phyloP scores from a whole-genome alignment of 768 basidiomycete species.

The Pleurotus platypus region DNA sequence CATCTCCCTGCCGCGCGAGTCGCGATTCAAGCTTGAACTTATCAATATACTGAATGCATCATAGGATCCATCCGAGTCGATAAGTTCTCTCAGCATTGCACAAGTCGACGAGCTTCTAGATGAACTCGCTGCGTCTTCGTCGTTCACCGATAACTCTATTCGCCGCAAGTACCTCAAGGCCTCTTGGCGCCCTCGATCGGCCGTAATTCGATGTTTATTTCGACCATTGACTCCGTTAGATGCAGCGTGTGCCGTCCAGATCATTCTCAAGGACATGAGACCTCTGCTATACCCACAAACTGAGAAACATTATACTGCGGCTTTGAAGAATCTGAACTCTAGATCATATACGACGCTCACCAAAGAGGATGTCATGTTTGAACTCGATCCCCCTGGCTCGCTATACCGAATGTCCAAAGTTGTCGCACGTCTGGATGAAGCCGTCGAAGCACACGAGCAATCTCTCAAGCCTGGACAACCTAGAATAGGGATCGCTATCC shows the following conservation, averaged over 20 bases:
- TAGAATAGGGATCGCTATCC: slow-evolving; percentile 56
- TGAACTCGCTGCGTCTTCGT: slow-evolving; percentile 67
- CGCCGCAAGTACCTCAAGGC: slow-evolving; percentile 24
- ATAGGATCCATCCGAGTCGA: slow-evolving; percentile 26
- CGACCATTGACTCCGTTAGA: slow-evolving; percentile 57
- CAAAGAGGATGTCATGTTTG: slow-evolving; percentile 61
- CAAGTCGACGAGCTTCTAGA: slow-evolving; percentile 68
- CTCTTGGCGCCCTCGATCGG: slow-evolving; percentile 25
- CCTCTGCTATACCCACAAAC: slow-evolving; percentile 74
- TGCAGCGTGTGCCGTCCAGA: slow-evolving; percentile 72
- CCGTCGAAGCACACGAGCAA: slow-evolving; percentile 40
- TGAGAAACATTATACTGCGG: slow-evolving; percentile 42
- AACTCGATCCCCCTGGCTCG: slow-evolving; percentile 61
- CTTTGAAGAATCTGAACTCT: slow-evolving; percentile 54
- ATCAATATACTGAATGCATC: neutral
- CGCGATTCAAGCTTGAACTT: neutral
- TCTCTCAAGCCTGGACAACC: slow-evolving; percentile 32
- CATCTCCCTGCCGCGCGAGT: neutral
- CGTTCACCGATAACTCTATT: slow-evolving; percentile 53
- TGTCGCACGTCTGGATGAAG: slow-evolving; percentile 57
- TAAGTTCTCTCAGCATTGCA: slow-evolving; percentile 34
- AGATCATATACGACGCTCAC: slow-evolving; percentile 53
- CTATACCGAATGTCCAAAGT: slow-evolving; percentile 53
- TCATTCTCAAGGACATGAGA: slow-evolving; percentile 83
- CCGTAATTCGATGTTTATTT: slow-evolving; percentile 55